Base-by-base conservation (phyloP, 1,139 yeast genomes). In the Sporopachydermia cereana region DNA sequence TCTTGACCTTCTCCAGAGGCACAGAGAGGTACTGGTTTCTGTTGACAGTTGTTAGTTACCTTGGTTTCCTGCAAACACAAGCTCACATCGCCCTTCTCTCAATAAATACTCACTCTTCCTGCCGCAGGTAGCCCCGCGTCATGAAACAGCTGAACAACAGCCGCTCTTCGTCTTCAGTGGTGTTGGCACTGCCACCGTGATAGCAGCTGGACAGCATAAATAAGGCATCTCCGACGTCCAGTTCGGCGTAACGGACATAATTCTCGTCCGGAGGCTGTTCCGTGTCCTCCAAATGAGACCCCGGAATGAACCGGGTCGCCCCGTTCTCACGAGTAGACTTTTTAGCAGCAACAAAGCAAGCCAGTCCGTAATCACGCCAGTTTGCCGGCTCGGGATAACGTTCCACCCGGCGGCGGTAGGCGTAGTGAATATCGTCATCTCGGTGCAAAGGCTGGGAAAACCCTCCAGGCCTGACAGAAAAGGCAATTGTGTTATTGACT, bases 191-290 rank as follows among this genome's bases (percentile, higher is more conserved):
- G 2, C 53, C 56, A 23, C 52, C 56, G 42, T 53, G 56, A 30
- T 43, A 51, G 24, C 52, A 45, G n/a, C 53, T 46, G 16, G 48
- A 51, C 14, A 53, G 45, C 51, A 53, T 49, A 34, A 53, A 46
- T 42, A 50, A 46, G 29, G 48, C 47, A 44, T 53, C 56, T 30
- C 56, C 56, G 16, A 45, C 46, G 23, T 53, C 50, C 36, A 67
- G 51, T 18, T 70, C 61, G 45, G 68, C 72, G 62, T 51, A 50
- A n/a, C 30, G 44, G 29, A 46, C 43, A 17, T 50, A 46, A 17
- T 47, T 46, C 23, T 44, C 47, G 9, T 31, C 42, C 2, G 54
- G 53, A 9, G 43, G 25, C 9, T 53, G 25, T 22, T 24, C 50
- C 20, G 44, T 46, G 22, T 46, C 56, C 56, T 58, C 55, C 22